phyloP scores from a whole-genome alignment of 1,284 basidiomycete genomes.

The Bjerkandera adusta region DNA sequence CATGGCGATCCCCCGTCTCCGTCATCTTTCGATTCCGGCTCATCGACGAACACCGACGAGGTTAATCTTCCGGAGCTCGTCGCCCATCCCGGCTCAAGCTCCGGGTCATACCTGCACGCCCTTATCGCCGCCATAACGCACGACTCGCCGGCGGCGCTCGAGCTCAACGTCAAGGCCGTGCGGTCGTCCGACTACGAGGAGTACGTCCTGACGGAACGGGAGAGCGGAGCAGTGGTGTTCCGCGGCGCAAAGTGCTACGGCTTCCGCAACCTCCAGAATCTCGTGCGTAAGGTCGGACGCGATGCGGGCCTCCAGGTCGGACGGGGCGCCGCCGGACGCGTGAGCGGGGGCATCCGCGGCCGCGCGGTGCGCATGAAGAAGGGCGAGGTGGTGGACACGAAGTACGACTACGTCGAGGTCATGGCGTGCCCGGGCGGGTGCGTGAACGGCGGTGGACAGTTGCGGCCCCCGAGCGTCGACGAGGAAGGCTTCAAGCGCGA shows the following conservation, averaged over 20 bases:
- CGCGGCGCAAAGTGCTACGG: constrained; percentile 96
- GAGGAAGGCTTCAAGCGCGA: constrained; percentile 60
- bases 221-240: constrained; percentile 69
- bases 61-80: constrained; percentile 67
- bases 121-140: constrained; percentile 51
- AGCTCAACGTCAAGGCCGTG: constrained; percentile 58
- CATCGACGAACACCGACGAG: neutral
- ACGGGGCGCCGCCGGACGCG: constrained; percentile 61
- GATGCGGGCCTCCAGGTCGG: constrained; percentile 77
- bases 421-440: constrained; percentile 99
- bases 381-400: constrained; percentile 45
- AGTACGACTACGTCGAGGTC: constrained; percentile 96
- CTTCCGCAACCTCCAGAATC: constrained; percentile 96
- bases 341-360: constrained; percentile 40
- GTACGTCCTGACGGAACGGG: constrained; percentile 48
- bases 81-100: constrained; percentile 80
- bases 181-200: constrained; percentile 68
- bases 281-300: constrained; percentile 91
- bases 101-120: constrained; percentile 91
- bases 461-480: constrained; percentile 59
- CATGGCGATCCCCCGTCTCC: constrained; percentile 8
- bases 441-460: constrained; percentile 96
- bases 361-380: constrained; percentile 29
- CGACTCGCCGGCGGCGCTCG: constrained; percentile 31
- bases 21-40: constrained; percentile 9